A percentile compares a stretch with the other conserved stretches of the same genome.
These are phyloP conservation scores for Brassica hybrid DNA, from an alignment of 441 rosid genomes.

Conservation along the genomic window DNA sequence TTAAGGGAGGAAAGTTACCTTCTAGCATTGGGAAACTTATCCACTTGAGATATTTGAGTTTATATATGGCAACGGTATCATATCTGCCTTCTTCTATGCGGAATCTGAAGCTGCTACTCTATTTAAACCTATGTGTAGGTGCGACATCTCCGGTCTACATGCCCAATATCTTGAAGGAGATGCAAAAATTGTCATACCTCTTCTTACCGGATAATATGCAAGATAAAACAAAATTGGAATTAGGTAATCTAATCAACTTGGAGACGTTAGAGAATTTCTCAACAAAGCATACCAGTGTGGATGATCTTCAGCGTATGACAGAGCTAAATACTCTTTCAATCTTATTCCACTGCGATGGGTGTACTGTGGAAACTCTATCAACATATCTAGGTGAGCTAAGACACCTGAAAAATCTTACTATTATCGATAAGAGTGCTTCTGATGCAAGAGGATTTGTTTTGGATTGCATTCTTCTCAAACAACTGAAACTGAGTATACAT, in stretches of 20 bases:
- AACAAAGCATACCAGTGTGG: neutral
- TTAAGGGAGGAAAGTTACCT: neutral
- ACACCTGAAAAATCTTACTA: neutral
- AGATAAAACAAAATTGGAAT: neutral
- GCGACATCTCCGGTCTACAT: accelerated
- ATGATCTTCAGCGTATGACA: neutral
- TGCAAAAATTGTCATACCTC: neutral
- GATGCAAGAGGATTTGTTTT: too few relatives aligned
- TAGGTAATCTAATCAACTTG: neutral
- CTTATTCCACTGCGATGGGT: neutral
- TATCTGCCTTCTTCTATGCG: conserved; percentile 20
- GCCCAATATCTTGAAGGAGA: conserved; percentile 9
- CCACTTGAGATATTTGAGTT: neutral
- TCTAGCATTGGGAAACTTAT: neutral
- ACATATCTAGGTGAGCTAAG: neutral
- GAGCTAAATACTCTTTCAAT: neutral
- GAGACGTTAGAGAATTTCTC: neutral
- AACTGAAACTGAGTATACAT: too few relatives aligned
- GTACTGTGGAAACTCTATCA: neutral
- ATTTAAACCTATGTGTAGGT: neutral
- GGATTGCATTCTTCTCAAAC: too few relatives aligned
- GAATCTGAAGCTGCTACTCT: neutral
- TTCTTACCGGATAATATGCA: neutral
- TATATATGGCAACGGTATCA: accelerated
- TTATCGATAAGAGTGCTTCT: too few relatives aligned